Evolutionary conservation across 495 filamentous ascomycete genomes (phyloP), one percentile per base, ranked within the genome.

Genomic region (Lepidopterella palustris): DNA sequence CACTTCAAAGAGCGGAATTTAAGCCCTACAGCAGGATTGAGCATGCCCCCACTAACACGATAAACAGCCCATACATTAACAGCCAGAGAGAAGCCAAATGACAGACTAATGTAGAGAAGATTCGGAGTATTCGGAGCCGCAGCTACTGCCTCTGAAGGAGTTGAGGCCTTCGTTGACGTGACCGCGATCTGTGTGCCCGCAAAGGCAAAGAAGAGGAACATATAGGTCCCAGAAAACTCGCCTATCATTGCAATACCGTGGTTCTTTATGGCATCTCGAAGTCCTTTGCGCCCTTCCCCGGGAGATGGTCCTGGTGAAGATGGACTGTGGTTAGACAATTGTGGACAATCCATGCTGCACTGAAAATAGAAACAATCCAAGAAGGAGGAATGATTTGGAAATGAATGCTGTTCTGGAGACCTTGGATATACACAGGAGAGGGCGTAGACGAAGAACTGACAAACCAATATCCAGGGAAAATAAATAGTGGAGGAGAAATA

Each of bases 11-110:
- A 15, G 39, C 13, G 25, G 23, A 47, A 5, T 25, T 31, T 26
- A 6, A 23, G 25, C 48, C 66, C 53, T 55, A 68, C 66, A 57
- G 62, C 66, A 3, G 66, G 66, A 58, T 68, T 68, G 32, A 70
- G 73, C 50, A 74, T 35, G 24, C 72, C 72, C 11, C 72, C 72
- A 18, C 45, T 57, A 6, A 74, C 67, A 6, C 72, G 57, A 32
- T 68, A 73, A 54, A 72, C 73, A 6, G 72, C 65, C 70, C 71
- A 74, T 10, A 69, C 72, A 57, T 73, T 74, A 5, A 74, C 72
- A 60, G 67, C 66, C 48, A 74, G 55, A 6, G 54, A 62, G 54
- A 74, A 72, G 0, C 72, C 71, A 58, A 73, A 74, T 24, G 57
- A 55, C 15, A 74, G 42, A 20, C 55, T 53, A 47, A 72, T 70